Evolutionary conservation across 2,329 filamentous ascomycete genomes (phyloP).

Genomic region (Fusarium sp.): DNA sequence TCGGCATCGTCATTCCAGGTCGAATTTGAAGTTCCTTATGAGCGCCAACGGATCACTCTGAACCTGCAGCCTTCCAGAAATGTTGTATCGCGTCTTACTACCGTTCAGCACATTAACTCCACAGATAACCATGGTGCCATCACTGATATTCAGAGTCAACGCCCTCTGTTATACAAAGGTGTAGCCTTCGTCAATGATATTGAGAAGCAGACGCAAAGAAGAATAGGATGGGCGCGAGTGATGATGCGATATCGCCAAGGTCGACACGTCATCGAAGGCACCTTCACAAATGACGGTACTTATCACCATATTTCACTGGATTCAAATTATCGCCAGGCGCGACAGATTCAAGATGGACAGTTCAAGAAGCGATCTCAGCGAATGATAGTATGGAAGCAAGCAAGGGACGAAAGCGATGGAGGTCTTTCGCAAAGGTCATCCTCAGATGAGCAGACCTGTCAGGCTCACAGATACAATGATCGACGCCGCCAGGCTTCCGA

Average conservation of each 20-base stretch:
- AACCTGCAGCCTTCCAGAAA: conserved; percentile 24
- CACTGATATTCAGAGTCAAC: background rate
- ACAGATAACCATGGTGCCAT: background rate
- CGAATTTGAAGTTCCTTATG: conserved; percentile 13
- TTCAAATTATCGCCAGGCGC: conserved; percentile 16
- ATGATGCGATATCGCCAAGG: conserved; percentile 14
- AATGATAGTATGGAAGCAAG: conserved; percentile 31
- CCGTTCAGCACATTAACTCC: conserved; percentile 10
- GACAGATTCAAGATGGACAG: background rate
- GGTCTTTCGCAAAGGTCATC: background rate
- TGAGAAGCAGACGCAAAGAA: background rate
- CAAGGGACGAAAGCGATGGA: background rate
- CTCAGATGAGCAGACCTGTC: background rate
- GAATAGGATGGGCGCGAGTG: conserved; percentile 26
- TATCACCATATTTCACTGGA: conserved; percentile 28
- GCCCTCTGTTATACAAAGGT: conserved; percentile 24
- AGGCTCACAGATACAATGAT: background rate
- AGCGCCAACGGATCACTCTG: background rate
- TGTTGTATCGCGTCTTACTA: conserved; percentile 20
- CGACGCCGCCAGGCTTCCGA: background rate
- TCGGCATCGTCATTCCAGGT: conserved; percentile 22
- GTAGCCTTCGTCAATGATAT: background rate
- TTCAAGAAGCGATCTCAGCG: background rate
- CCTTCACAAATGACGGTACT: conserved; percentile 25
- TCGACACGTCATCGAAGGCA: conserved; percentile 20